A percentile compares a stretch with the other conserved stretches of the same genome.
Conservation (phyloP, 2,329 filamentous ascomycete species). For the Lasiodiplodia gonubiensis region DNA sequence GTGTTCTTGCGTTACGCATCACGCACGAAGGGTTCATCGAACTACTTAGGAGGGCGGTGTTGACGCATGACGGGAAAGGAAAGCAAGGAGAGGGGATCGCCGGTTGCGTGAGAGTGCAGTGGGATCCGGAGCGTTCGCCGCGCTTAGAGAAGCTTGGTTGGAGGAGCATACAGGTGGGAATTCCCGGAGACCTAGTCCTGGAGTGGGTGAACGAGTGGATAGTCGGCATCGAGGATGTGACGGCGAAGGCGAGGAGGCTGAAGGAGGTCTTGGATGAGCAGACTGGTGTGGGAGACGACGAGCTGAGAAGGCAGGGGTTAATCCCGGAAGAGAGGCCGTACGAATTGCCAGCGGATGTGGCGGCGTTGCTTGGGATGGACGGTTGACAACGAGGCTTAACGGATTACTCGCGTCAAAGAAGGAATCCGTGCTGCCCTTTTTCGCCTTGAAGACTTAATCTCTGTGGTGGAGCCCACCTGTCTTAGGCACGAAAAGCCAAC, state of each 20-base stretch:
- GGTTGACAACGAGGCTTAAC: background rate
- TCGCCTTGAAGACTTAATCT: background rate
- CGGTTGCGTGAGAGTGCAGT: constrained; percentile 61
- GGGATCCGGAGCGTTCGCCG: constrained; percentile 65
- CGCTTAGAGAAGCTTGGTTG: constrained; percentile 54
- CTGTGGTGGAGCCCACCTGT: background rate
- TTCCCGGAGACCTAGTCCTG: constrained; percentile 54
- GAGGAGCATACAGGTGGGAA: constrained; percentile 67
- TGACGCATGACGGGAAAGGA: constrained; percentile 29
- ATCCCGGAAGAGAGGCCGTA: constrained; percentile 56
- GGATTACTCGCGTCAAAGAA: background rate
- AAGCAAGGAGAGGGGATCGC: constrained; percentile 6
- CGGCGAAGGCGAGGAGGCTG: constrained; percentile 57
- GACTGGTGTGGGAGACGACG: constrained; percentile 41
- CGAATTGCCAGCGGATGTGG: constrained; percentile 29
- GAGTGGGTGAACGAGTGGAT: constrained; percentile 61
- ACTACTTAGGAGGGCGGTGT: constrained; percentile 47
- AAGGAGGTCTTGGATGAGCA: constrained; percentile 54
- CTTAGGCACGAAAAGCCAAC: constrained; percentile 15
- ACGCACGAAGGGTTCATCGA: constrained; percentile 56
- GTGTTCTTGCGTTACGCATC: constrained; percentile 64
- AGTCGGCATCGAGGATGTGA: constrained; percentile 64
- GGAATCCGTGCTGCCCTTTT: background rate
- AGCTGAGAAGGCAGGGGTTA: constrained; percentile 48
- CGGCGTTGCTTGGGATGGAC: background rate